phyloP scores from a whole-genome alignment of 768 basidiomycete genomes.

The Lentinula sp. region DNA sequence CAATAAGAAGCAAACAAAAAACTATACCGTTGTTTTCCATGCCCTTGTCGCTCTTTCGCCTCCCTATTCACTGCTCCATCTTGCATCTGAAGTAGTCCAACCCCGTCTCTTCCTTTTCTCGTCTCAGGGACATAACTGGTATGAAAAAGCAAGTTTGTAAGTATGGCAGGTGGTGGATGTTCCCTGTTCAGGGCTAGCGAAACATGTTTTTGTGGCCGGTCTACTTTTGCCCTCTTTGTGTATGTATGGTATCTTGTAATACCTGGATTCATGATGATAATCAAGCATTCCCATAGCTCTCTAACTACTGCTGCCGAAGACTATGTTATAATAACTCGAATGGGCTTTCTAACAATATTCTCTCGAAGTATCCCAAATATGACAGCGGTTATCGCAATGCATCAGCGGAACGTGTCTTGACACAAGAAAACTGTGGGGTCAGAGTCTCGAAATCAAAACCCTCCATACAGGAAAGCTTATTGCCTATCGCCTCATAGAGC shows the following conservation, averaged over 20 bases:
- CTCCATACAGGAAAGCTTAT: background rate
- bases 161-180: background rate
- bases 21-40: background rate
- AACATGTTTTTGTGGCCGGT: background rate
- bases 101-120: background rate
- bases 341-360: background rate
- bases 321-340: too few species aligned
- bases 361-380: background rate
- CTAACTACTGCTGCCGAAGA: background rate
- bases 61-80: too few species aligned
- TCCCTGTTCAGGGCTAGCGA: background rate
- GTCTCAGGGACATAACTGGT: background rate
- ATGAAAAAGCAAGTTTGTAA: background rate
- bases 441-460: background rate
- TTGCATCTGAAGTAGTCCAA: background rate
- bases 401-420: too few species aligned
- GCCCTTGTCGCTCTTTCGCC: background rate
- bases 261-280: background rate
- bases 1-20: slow-evolving; percentile 11
- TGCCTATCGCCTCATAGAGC: background rate
- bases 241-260: background rate
- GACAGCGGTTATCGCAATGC: background rate
- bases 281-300: background rate
- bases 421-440: background rate
- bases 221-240: background rate